Evolutionary conservation across 2,329 filamentous ascomycete genomes (phyloP).

Genomic region (Pezicula carpinea): DNA sequence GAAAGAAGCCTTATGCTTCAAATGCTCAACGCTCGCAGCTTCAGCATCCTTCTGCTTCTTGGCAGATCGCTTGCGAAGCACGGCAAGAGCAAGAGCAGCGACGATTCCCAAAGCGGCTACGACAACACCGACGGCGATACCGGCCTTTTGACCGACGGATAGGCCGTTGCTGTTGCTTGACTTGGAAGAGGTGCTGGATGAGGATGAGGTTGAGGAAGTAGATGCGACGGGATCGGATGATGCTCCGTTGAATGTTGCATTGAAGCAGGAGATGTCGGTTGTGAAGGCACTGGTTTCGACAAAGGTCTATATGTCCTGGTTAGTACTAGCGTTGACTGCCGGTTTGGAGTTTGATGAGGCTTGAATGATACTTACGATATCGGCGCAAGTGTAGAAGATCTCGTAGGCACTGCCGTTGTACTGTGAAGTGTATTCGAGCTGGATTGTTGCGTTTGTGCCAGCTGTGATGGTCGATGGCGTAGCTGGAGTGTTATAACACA

Average conservation of each 20-base stretch:
- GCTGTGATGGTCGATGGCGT: conserved; percentile 30
- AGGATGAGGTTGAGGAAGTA: background rate
- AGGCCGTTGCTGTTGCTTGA: background rate
- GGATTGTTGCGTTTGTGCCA: conserved; percentile 43
- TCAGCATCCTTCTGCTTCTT: background rate
- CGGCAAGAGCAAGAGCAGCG: background rate
- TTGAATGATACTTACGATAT: conserved; percentile 31
- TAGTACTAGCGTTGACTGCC: too few species aligned
- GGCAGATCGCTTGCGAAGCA: background rate
- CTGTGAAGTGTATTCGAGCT: conserved; percentile 42
- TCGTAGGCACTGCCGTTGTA: conserved; percentile 38
- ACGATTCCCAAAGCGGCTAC: background rate
- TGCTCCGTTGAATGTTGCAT: background rate
- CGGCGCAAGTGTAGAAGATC: conserved; percentile 46
- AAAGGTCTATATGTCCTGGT: background rate
- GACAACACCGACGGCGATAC: background rate
- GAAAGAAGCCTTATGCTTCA: background rate
- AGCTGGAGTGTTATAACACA: conserved; percentile 37
- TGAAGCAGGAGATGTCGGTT: conserved; percentile 2
- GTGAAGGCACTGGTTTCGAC: conserved; percentile 1
- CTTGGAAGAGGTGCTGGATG: background rate
- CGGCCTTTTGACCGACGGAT: background rate
- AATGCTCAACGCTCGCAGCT: background rate
- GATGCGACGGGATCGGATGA: background rate
- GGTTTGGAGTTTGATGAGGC: background rate